These are phyloP conservation scores for Penicillium roqueforti DNA, from an alignment of 495 filamentous ascomycete species.

Conservation along the genomic window DNA sequence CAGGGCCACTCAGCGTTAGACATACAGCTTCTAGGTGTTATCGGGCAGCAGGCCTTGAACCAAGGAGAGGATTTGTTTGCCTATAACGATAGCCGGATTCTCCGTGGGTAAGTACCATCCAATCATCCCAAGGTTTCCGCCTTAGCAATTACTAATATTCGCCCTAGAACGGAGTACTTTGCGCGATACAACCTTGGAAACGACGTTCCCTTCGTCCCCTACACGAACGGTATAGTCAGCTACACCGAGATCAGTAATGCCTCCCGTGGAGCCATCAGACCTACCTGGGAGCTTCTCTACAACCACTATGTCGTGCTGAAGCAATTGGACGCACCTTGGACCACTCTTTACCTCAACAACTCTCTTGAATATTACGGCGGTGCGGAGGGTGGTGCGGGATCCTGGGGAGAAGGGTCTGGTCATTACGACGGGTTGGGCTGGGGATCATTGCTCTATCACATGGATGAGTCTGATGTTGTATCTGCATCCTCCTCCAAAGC, in stretches of 20 bases:
- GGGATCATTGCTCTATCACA: neutral
- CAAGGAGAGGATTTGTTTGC: conserved; percentile 1
- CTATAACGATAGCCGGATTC: neutral
- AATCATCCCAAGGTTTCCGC: neutral
- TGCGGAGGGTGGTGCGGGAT: neutral
- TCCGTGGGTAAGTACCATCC: neutral
- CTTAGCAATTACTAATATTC: conserved; percentile 11
- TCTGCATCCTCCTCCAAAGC: neutral
- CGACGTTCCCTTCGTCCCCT: neutral
- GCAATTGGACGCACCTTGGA: neutral
- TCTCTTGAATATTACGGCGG: neutral
- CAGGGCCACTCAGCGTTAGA: conserved; percentile 27
- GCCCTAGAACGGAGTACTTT: conserved; percentile 53
- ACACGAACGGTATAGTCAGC: neutral
- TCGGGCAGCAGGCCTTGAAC: conserved; percentile 1
- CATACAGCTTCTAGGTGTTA: neutral
- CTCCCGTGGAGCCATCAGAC: neutral
- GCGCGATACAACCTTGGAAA: conserved; percentile 55
- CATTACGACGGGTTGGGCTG: neutral
- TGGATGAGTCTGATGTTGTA: neutral
- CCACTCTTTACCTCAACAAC: neutral
- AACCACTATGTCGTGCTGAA: neutral
- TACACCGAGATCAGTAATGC: neutral
- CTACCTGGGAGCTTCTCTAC: neutral
- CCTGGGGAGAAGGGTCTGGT: neutral